Evolutionary conservation across 2,329 filamentous ascomycete species (phyloP), one percentile per base, ranked within the genome.

Genomic region (Clonostachys rhizophaga): DNA sequence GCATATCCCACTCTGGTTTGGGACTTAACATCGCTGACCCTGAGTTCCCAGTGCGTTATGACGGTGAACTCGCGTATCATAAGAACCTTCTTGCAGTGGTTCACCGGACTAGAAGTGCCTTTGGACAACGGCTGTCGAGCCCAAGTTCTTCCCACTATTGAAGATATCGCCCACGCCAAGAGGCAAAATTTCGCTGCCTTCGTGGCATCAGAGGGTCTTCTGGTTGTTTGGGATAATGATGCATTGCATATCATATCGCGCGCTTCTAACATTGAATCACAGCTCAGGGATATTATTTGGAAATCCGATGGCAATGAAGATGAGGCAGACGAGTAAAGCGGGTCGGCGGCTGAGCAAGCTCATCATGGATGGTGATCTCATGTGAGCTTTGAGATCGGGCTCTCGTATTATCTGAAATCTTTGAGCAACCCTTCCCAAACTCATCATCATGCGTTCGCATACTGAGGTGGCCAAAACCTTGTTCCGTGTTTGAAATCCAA

Each of bases 121-220:
- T 67, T 91, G 45, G 83, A 82, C 68, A 89, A 91, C 61, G 86
- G 86, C 17, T 77, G 90, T n/a, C 78, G 84, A 36, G 80, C 91
- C 14, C 87, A 91, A 64, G 86, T 91, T 50, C 65, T 91, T 10
- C 85, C 86, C 1, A 86, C 81, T 0, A 77, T 91, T 42, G 79
- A 85, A 14, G 86, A 90, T 58, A 73, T 91, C 5, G 75, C 82
- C 0, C 75, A 81, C 39, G 87, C 86, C 6, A 77, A 87, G 49
- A 91, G 89, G 62, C 81, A 89, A 60, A 88, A 92, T 60, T 91
- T 87, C 54, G 88, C 87, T 12, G 88, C 89, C 9, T 91, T 92
- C 60, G 76, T 92, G 39, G 83, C 86, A 3, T 80, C 79, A 0
- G 83, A 88, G 51, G 80, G 81, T 5, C 70, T 91, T 6, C 69